A percentile compares a stretch with the other conserved stretches of the same genome.
Evolutionary conservation across 352 stramenopile species (phyloP).

Genomic region (Phytophthora sp.): DNA sequence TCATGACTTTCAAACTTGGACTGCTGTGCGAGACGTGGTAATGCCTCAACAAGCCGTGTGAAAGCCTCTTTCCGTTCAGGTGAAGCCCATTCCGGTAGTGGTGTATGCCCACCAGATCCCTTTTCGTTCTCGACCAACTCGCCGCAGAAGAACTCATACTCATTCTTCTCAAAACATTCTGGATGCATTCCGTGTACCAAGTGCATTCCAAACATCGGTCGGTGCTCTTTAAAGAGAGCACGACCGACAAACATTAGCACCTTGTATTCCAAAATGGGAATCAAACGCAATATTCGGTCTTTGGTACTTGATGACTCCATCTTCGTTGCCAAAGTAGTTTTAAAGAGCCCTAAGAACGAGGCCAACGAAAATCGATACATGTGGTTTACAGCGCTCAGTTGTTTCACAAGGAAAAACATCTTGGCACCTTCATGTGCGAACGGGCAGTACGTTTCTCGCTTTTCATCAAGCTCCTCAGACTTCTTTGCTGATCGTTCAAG

Average conservation of each 20-base stretch:
- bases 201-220: slow-evolving; percentile 94
- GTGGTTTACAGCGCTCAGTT: slow-evolving; percentile 90
- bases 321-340: slow-evolving; percentile 77
- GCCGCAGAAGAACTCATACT: slow-evolving; percentile 95
- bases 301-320: slow-evolving; percentile 81
- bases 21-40: slow-evolving; percentile 68
- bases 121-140: slow-evolving; percentile 59
- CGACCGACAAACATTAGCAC: slow-evolving; percentile 93
- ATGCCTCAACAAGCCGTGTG: slow-evolving; percentile 68
- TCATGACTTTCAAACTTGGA: slow-evolving; percentile 87
- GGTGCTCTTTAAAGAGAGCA: slow-evolving; percentile 93
- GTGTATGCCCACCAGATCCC: slow-evolving; percentile 14
- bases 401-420: slow-evolving; percentile 95
- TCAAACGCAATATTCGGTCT: slow-evolving; percentile 82
- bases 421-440: slow-evolving; percentile 91
- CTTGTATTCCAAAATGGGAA: slow-evolving; percentile 89
- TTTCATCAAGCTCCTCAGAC: slow-evolving; percentile 91
- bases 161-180: slow-evolving; percentile 92
- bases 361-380: slow-evolving; percentile 97
- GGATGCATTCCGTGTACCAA: slow-evolving; percentile 93
- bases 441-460: slow-evolving; percentile 90
- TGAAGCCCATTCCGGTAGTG: slow-evolving; percentile 80
- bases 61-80: slow-evolving; percentile 90
- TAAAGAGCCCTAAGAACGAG: slow-evolving; percentile 91
- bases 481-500: slow-evolving; percentile 91